Conservation (phyloP, 1,139 yeast species). For the Suhomyces coccinellae region DNA sequence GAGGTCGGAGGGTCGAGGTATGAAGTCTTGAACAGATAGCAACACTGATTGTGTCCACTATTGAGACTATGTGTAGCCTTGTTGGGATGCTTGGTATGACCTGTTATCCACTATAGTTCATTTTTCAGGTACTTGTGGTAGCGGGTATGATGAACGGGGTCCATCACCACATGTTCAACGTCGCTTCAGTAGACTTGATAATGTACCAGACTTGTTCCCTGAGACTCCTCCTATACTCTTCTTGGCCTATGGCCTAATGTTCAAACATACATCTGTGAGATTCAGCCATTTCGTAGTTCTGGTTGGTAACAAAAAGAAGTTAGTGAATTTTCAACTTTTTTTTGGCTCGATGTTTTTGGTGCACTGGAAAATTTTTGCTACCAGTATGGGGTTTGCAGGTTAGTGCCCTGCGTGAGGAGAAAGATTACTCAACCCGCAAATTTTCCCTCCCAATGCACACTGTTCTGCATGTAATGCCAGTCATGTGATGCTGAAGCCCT, state of each 20-base stretch:
- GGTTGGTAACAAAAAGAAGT: conserved; percentile 13
- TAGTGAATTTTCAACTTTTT: conserved; percentile 16
- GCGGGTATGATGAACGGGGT: not conserved
- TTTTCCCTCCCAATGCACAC: not conserved
- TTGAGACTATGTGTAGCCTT: no score
- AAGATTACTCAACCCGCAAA: conserved; percentile 1
- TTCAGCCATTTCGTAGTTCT: conserved; percentile 72
- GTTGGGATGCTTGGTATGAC: no score
- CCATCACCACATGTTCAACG: not conserved
- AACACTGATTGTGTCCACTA: no score
- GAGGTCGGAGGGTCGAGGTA: not conserved
- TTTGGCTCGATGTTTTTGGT: conserved; percentile 14
- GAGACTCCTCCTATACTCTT: not conserved
- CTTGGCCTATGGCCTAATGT: conserved; percentile 1
- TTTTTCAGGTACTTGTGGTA: not conserved
- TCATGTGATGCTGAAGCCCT: conserved; percentile 16
- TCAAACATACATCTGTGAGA: conserved; percentile 87
- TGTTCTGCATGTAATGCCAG: not conserved
- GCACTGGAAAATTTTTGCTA: conserved; percentile 13
- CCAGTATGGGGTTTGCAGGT: conserved; percentile 10
- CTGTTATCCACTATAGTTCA: not conserved
- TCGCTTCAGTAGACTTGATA: not conserved
- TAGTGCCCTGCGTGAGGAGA: conserved; percentile 1
- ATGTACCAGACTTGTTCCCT: not conserved
- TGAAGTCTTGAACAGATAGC: not conserved